Conservation (phyloP, 169 alveolate species). For the Plasmodium chabaudi region DNA sequence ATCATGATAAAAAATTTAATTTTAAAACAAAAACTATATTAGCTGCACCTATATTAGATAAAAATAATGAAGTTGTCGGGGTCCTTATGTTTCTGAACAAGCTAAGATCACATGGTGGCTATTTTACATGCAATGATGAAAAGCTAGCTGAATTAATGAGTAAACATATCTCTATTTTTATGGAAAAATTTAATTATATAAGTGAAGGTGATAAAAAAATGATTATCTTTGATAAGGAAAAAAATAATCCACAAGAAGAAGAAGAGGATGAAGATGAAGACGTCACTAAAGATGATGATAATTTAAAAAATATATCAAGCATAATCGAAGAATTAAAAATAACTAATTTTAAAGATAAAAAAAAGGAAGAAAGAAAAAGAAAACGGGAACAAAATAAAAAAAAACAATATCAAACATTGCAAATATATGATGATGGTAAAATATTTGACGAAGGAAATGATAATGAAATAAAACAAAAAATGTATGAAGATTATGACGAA, state of each 20-base stretch:
- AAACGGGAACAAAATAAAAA: constrained; percentile 12
- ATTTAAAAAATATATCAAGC: not conserved
- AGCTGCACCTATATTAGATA: constrained; percentile 72
- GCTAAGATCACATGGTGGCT: constrained; percentile 61
- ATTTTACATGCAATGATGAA: constrained; percentile 57
- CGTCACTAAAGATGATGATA: not conserved
- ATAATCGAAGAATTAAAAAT: not conserved
- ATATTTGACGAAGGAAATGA: constrained; percentile 65
- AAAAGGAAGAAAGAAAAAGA: constrained; percentile 30
- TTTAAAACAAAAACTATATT: constrained; percentile 61
- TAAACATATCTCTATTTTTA: constrained; percentile 65
- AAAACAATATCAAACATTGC: constrained; percentile 2
- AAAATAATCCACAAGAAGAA: constrained; percentile 21
- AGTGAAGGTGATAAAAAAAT: constrained; percentile 72
- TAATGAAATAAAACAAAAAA: constrained; percentile 11
- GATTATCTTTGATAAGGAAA: constrained; percentile 57
- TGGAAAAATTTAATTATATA: constrained; percentile 67
- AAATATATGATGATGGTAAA: constrained; percentile 48
- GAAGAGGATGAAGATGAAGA: constrained; percentile 39
- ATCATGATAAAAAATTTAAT: constrained; percentile 72
- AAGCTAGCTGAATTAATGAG: constrained; percentile 70
- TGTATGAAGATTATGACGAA: constrained; percentile 32
- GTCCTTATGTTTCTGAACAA: constrained; percentile 69
- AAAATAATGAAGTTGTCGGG: constrained; percentile 62
- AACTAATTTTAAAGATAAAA: constrained; percentile 1